Evolutionary conservation across 2,329 filamentous ascomycete species (phyloP).

Genomic region (Diaporthe sp.): DNA sequence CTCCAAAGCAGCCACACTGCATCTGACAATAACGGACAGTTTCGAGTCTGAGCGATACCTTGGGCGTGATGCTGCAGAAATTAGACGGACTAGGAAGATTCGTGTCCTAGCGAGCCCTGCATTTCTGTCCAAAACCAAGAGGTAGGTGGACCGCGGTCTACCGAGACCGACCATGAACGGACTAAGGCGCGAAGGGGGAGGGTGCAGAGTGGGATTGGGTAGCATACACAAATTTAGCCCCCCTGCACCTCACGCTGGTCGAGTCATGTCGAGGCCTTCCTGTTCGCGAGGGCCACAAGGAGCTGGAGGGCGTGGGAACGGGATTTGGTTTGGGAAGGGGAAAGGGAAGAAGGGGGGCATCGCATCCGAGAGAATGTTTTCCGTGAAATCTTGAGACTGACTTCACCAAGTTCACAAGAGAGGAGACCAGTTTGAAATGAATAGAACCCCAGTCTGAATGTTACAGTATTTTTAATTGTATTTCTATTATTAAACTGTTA

Average conservation of each 20-base stretch:
- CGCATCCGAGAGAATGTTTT: background rate
- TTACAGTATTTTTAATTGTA: background rate
- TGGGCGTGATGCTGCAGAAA: background rate
- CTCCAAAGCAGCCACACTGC: background rate
- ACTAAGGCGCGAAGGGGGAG: background rate
- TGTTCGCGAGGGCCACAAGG: background rate
- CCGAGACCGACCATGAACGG: background rate
- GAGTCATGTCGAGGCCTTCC: background rate
- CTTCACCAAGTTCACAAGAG: background rate
- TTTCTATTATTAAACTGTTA: conserved; percentile 15
- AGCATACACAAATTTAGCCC: too few species aligned
- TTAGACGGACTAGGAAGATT: background rate
- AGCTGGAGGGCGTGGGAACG: background rate
- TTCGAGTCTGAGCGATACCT: background rate
- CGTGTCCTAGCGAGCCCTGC: background rate
- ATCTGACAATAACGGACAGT: background rate
- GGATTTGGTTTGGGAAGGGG: background rate
- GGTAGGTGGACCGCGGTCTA: background rate
- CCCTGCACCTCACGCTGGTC: background rate
- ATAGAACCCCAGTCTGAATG: background rate
- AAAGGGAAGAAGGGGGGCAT: background rate
- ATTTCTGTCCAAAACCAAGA: background rate
- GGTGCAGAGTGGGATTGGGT: too few species aligned
- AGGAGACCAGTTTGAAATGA: background rate
- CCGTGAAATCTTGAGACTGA: background rate